phyloP scores from a whole-genome alignment of 257 asterid species.

The Nicotiana sylvestris region DNA sequence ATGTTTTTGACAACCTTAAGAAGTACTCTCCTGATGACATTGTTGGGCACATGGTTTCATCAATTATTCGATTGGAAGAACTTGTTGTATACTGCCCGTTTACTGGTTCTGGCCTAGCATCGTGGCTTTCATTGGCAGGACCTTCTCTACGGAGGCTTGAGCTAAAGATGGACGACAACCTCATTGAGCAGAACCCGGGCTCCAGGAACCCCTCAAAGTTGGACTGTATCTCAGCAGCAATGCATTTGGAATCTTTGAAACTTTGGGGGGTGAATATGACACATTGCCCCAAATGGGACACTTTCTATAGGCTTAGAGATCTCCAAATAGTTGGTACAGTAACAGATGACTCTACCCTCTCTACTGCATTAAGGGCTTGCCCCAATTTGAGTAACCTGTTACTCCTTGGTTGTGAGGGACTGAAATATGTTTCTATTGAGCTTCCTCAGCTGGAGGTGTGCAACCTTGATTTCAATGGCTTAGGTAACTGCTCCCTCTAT shows the following conservation, averaged over 20 bases:
- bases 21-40: constrained; percentile 54
- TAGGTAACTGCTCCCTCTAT: constrained; percentile 60
- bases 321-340: constrained; percentile 97
- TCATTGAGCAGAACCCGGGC: constrained; percentile 36
- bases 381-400: constrained; percentile 67
- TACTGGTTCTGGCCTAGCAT: constrained; percentile 53
- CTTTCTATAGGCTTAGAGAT: constrained; percentile 58
- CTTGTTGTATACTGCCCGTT: constrained; percentile 89
- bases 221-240: constrained; percentile 65
- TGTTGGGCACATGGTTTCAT: constrained; percentile 47
- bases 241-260: constrained; percentile 71
- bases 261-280: constrained; percentile 94
- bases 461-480: constrained; percentile 77
- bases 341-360: constrained; percentile 59
- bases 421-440: constrained; percentile 45
- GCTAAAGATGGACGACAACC: constrained; percentile 74
- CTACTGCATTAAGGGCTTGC: constrained; percentile 58
- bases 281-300: constrained; percentile 73
- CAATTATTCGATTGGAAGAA: constrained; percentile 52
- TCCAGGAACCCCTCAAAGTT: constrained; percentile 54
- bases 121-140: constrained; percentile 62
- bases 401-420: constrained; percentile 93
- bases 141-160: constrained; percentile 61
- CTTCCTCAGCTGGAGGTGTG: constrained; percentile 63
- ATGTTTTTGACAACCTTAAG: constrained; percentile 61